These are phyloP conservation scores for Aspergillus sp. DNA, from an alignment of 2,329 filamentous ascomycete species.

Conservation along the genomic window DNA sequence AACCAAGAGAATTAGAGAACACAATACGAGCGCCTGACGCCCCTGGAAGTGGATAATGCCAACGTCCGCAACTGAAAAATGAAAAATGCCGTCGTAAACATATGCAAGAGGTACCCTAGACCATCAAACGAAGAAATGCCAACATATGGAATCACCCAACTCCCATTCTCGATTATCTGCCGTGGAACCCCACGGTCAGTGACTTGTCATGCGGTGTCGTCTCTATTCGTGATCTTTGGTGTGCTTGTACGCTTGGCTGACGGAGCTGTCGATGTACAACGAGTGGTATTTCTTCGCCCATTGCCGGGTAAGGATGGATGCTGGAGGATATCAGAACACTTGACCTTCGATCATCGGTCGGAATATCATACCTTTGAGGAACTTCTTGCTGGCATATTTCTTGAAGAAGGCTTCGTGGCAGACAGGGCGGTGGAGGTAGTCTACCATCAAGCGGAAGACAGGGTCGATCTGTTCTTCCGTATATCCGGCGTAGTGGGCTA, in stretches of 20 bases:
- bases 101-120: slow-evolving; percentile 39
- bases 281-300: slow-evolving; percentile 81
- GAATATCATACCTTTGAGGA: slow-evolving; percentile 79
- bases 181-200: slow-evolving; percentile 18
- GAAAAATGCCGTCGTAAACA: slow-evolving; percentile 36
- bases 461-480: slow-evolving; percentile 89
- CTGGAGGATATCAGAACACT: slow-evolving; percentile 45
- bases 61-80: slow-evolving; percentile 33
- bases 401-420: slow-evolving; percentile 98
- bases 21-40: slow-evolving; percentile 32
- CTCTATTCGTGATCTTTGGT: slow-evolving; percentile 32
- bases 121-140: slow-evolving; percentile 42
- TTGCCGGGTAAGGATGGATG: slow-evolving; percentile 83
- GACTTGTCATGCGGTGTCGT: slow-evolving; percentile 22
- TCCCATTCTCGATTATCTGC: slow-evolving; percentile 22
- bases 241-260: slow-evolving; percentile 30
- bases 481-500: slow-evolving; percentile 90
- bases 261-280: slow-evolving; percentile 35
- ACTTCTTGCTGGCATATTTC: slow-evolving; percentile 99
- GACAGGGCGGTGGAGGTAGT: slow-evolving; percentile 88
- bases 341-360: neutral
- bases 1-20: slow-evolving; percentile 17
- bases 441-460: slow-evolving; percentile 90
- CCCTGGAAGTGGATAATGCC: slow-evolving; percentile 33
- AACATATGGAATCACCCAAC: slow-evolving; percentile 35